Conservation (phyloP, 169 alveolate species). For the Cystoisospora suis region DNA sequence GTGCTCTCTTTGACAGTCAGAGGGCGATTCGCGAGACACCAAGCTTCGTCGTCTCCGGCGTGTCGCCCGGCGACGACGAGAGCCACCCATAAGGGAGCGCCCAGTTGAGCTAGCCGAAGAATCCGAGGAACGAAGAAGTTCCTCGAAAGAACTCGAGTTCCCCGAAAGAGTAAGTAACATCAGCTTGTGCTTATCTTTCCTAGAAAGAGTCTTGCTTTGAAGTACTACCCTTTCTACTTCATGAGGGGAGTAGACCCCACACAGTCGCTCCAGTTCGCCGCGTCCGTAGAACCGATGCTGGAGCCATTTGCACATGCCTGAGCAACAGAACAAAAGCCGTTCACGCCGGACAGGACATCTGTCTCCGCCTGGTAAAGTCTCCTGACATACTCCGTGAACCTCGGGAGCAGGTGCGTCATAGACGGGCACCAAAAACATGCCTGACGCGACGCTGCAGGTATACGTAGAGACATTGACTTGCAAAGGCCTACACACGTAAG, state of each 20-base stretch:
- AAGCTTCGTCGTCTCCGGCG: too few species aligned
- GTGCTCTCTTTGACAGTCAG: too few species aligned
- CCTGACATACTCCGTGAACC: neutral
- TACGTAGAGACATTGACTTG: neutral
- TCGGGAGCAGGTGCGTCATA: neutral
- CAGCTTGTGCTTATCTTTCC: slow-evolving; percentile 6
- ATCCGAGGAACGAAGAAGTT: too few species aligned
- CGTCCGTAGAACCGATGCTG: slow-evolving; percentile 41
- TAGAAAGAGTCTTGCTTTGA: slow-evolving; percentile 27
- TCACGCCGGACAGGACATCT: neutral
- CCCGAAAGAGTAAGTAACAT: neutral
- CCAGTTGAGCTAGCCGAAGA: too few species aligned
- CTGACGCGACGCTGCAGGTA: neutral
- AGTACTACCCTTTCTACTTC: slow-evolving; percentile 2
- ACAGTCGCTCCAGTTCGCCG: slow-evolving; percentile 24
- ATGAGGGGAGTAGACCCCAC: slow-evolving; percentile 22
- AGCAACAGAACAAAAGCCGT: neutral
- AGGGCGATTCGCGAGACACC: too few species aligned
- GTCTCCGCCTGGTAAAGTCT: neutral
- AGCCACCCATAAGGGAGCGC: too few species aligned
- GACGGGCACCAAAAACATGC: neutral
- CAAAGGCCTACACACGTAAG: too few species aligned
- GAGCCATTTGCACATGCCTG: slow-evolving; percentile 41
- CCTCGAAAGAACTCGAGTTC: too few species aligned
- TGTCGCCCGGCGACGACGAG: too few species aligned